Percentiles rank a stretch among this genome's conserved stretches.
Evolutionary conservation across 768 basidiomycete genomes (phyloP).

Genomic region (Terana coerulea): DNA sequence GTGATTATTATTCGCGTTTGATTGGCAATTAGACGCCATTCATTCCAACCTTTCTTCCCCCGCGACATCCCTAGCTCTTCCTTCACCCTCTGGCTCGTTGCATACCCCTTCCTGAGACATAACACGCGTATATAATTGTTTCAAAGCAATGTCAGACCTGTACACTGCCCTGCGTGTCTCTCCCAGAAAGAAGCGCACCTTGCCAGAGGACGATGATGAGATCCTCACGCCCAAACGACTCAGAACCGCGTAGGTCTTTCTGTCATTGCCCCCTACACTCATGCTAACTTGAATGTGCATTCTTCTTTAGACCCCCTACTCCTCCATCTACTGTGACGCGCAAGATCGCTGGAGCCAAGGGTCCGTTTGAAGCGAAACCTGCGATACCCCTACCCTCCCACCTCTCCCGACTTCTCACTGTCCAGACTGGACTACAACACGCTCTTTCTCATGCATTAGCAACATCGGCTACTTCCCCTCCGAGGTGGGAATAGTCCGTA

Average conservation of each 20-base stretch:
- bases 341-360: slow-evolving; percentile 21
- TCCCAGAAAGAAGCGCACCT: slow-evolving; percentile 64
- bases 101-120: slow-evolving; percentile 2
- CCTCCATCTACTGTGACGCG: slow-evolving; percentile 49
- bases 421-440: slow-evolving; percentile 72
- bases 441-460: slow-evolving; percentile 84
- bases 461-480: slow-evolving; percentile 73
- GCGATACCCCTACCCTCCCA: slow-evolving; percentile 45
- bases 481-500: slow-evolving; percentile 71
- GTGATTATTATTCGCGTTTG: slow-evolving; percentile 30
- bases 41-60: slow-evolving; percentile 16
- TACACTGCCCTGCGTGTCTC: slow-evolving; percentile 63
- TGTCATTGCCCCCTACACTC: not conserved
- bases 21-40: slow-evolving; percentile 4
- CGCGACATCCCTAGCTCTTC: slow-evolving; percentile 11
- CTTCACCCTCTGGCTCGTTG: slow-evolving; percentile 13
- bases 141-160: slow-evolving; percentile 47
- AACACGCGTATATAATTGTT: slow-evolving; percentile 6
- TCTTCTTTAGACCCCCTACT: slow-evolving; percentile 47
- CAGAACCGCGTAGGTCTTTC: slow-evolving; percentile 44
- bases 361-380: slow-evolving; percentile 16
- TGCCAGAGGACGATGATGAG: slow-evolving; percentile 46
- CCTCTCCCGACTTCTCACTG: slow-evolving; percentile 55
- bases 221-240: slow-evolving; percentile 68
- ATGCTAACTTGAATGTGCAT: not conserved